Evolutionary conservation across 495 filamentous ascomycete species (phyloP).

Genomic region (Penicillium roqueforti): DNA sequence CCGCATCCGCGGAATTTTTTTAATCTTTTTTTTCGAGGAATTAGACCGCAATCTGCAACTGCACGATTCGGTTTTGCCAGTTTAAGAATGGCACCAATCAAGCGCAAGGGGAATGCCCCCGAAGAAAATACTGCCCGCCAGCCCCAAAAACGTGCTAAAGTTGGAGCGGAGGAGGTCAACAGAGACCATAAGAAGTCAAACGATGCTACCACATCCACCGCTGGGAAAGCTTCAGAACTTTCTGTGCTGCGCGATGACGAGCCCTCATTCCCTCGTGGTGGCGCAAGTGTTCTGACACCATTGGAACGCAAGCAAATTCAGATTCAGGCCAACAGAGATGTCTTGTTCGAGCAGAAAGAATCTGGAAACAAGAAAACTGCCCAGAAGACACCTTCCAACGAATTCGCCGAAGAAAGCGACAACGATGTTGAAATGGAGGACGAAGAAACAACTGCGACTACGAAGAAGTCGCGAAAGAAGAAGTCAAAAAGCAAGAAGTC

Average conservation of each 20-base stretch:
- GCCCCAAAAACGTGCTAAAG: conserved; percentile 45
- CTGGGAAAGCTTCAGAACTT: conserved; percentile 39
- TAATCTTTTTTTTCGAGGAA: conserved; percentile 33
- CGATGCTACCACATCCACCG: conserved; percentile 23
- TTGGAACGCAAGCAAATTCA: conserved; percentile 96
- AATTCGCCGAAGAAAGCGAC: conserved; percentile 41
- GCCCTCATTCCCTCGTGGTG: conserved; percentile 85
- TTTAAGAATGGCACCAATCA: conserved; percentile 47
- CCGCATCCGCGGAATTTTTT: conserved; percentile 33
- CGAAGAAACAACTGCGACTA: conserved; percentile 29
- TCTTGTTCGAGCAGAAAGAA: conserved; percentile 77
- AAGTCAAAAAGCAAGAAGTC: conserved; percentile 50
- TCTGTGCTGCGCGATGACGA: conserved; percentile 71
- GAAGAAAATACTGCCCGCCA: conserved; percentile 37
- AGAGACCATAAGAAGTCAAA: conserved; percentile 31
- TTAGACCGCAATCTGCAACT: conserved; percentile 27
- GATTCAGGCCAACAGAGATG: conserved; percentile 87
- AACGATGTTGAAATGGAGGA: conserved; percentile 47
- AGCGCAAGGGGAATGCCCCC: conserved; percentile 47
- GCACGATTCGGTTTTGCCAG: conserved; percentile 28
- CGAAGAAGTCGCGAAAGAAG: conserved; percentile 51
- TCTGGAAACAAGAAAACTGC: conserved; percentile 45
- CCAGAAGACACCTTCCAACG: conserved; percentile 39
- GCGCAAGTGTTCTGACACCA: conserved; percentile 83
- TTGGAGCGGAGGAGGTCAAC: conserved; percentile 39